Evolutionary conservation across 139 green algal species (phyloP).

Genomic region (Micromonas pusilla): DNA sequence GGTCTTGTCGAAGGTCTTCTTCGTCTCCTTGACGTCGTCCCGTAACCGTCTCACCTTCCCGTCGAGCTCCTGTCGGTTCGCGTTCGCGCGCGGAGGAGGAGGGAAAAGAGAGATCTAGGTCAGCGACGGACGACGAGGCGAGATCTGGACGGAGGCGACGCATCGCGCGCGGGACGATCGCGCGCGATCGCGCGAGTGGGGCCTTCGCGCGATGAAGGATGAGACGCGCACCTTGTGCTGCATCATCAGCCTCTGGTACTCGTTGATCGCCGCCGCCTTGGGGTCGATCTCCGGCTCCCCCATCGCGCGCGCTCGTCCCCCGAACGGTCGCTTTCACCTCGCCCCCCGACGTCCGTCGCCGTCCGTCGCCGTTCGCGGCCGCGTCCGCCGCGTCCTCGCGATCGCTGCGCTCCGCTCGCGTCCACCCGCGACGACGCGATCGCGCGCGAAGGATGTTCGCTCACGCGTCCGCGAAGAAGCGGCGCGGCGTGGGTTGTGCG

Average conservation of each 20-base stretch:
- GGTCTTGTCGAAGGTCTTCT: slow-evolving; percentile 97
- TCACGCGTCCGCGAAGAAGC: no score
- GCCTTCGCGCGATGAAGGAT: background rate
- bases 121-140: background rate
- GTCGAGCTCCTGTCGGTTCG: slow-evolving; percentile 19
- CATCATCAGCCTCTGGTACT: slow-evolving; percentile 5
- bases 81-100: background rate
- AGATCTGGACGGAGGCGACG: background rate
- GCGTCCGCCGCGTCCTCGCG: no score
- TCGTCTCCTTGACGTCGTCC: slow-evolving; percentile 69
- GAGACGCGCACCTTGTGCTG: slow-evolving; percentile 13
- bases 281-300: background rate
- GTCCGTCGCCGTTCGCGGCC: no score
- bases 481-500: no score
- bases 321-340: no score
- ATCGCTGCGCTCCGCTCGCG: no score
- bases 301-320: background rate
- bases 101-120: background rate
- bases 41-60: slow-evolving; percentile 28
- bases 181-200: background rate
- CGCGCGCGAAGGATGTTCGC: no score
- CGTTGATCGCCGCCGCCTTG: slow-evolving; percentile 1
- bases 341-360: no score
- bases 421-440: no score
- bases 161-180: background rate